Base-by-base conservation (phyloP, 2,329 filamentous ascomycete genomes). In the Furcasterigmium sp. region DNA sequence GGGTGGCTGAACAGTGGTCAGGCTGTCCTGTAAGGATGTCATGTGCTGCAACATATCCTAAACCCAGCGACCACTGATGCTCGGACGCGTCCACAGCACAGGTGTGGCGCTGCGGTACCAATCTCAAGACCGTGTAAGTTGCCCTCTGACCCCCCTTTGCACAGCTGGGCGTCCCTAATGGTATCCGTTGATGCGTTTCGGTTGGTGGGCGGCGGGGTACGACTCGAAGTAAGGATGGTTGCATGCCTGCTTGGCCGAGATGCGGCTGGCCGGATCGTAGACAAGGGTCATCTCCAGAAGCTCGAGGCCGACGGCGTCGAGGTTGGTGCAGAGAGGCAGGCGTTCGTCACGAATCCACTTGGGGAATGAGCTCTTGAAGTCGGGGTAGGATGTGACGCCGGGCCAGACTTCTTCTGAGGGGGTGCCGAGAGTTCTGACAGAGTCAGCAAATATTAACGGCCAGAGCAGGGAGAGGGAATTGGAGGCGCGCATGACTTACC, bases 351-450 rank as follows among this genome's bases (percentile, higher is more conserved):
- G 81, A 55, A 77, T 75, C 90, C 90, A 95, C 68, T 94, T 94
- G 51, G 90, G 90, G 68, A 95, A 95, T 3, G 87, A 91, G 21
- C 85, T 64, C 67, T 95, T 95, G 76, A 90, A 95, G 65, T 95
- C 91, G 34, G 90, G 90, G 69, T 94, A 94, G 8, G 87, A 90
- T n/a, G 88, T 93, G 46, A 95, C 89, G 47, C 90, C 90, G 25
- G 90, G 90, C 90, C 90, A 95, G 46, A 81, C 75, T 8, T 80
- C 73, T 60, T 95, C 90, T 42, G 81, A 80, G 4, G 90, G 90
- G 4, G 91, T 95, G 51, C 90, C 89, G 30, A 95, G 79, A 28
- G 89, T 67, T 46, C 84, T 86, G 48, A n/a, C 36, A 38, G 26
- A 37, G 32, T 13, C 6, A 14, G 29, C n/a, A 8, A 32, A 14